Evolutionary conservation across 306 rosid genomes (phyloP).

Genomic region (Elaeagnus macrophylla): DNA sequence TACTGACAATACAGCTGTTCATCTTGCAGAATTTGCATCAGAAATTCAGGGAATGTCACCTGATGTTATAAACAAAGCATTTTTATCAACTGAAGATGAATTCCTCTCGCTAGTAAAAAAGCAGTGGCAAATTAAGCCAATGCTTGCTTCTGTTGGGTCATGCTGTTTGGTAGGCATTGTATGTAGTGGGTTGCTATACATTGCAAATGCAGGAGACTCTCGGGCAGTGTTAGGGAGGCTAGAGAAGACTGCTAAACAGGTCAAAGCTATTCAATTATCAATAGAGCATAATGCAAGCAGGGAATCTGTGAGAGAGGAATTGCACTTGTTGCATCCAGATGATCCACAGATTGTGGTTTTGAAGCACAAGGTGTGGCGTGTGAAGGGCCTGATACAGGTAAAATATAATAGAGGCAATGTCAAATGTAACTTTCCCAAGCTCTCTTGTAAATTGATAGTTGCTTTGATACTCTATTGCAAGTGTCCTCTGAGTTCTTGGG

Average conservation of each 20-base stretch:
- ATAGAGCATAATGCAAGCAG: slow-evolving; percentile 82
- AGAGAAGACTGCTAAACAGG: slow-evolving; percentile 38
- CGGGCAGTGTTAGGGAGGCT: slow-evolving; percentile 77
- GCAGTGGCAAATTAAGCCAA: slow-evolving; percentile 70
- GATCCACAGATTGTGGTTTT: slow-evolving; percentile 88
- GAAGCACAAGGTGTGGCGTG: slow-evolving; percentile 96
- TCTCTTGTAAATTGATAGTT: slow-evolving; percentile 4
- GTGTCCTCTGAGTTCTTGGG: too few relatives aligned
- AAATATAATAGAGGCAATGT: slow-evolving; percentile 8
- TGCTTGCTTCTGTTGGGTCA: slow-evolving; percentile 86
- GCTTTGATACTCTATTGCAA: too few relatives aligned
- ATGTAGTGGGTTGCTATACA: slow-evolving; percentile 67
- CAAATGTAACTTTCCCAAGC: slow-evolving; percentile 4
- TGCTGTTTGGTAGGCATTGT: slow-evolving; percentile 80
- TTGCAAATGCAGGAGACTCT: slow-evolving; percentile 97
- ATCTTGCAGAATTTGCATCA: slow-evolving; percentile 64
- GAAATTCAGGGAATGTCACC: slow-evolving; percentile 74
- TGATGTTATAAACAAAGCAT: slow-evolving; percentile 72
- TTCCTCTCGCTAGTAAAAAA: slow-evolving; percentile 63
- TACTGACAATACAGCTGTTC: slow-evolving; percentile 44
- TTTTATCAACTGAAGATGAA: slow-evolving; percentile 81
- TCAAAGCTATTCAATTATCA: slow-evolving; percentile 80
- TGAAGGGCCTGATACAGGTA: slow-evolving; percentile 98
- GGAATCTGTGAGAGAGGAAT: slow-evolving; percentile 80
- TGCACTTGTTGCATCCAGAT: slow-evolving; percentile 69